phyloP scores from a whole-genome alignment of 345 rosid genomes.

The Passiflora organensis region DNA sequence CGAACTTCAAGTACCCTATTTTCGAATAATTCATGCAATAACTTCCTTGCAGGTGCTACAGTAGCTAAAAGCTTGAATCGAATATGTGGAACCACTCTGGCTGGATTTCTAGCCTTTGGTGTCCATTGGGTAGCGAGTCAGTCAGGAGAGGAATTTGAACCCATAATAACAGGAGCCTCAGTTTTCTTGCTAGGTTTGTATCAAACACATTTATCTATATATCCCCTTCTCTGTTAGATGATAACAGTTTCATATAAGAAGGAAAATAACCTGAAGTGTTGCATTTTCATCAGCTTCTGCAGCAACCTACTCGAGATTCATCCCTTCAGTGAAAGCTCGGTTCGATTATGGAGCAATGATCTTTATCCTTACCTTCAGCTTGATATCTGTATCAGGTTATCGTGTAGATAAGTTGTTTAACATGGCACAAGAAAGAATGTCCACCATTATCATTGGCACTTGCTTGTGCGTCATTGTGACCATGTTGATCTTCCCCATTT shows the following conservation, averaged over 20 bases:
- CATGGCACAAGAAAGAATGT: constrained; percentile 32
- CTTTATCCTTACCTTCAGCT: constrained; percentile 44
- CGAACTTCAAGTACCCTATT: no score
- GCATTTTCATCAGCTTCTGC: constrained; percentile 26
- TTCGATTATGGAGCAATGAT: constrained; percentile 44
- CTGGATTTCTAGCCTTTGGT: constrained; percentile 43
- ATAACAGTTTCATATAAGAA: no score
- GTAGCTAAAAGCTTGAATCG: constrained; percentile 37
- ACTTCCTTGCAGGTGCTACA: constrained; percentile 41
- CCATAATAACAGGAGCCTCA: constrained; percentile 31
- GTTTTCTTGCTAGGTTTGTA: constrained; percentile 40
- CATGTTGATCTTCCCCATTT: constrained; percentile 37
- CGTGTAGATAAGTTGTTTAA: constrained; percentile 28
- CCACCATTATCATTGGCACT: constrained; percentile 37
- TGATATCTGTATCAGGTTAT: constrained; percentile 36
- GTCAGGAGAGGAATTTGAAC: constrained; percentile 32
- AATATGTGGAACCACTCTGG: constrained; percentile 34
- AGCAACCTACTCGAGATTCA: constrained; percentile 37
- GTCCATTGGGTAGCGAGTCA: constrained; percentile 41
- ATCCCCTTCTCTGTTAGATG: no score
- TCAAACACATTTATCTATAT: neutral
- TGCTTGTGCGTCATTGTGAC: constrained; percentile 29
- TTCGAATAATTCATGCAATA: no score
- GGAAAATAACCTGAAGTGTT: neutral
- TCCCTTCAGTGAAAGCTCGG: constrained; percentile 29